Evolutionary conservation across 1,284 basidiomycete genomes (phyloP), one percentile per base, ranked within the genome.

Genomic region (Austropuccinia psidii): DNA sequence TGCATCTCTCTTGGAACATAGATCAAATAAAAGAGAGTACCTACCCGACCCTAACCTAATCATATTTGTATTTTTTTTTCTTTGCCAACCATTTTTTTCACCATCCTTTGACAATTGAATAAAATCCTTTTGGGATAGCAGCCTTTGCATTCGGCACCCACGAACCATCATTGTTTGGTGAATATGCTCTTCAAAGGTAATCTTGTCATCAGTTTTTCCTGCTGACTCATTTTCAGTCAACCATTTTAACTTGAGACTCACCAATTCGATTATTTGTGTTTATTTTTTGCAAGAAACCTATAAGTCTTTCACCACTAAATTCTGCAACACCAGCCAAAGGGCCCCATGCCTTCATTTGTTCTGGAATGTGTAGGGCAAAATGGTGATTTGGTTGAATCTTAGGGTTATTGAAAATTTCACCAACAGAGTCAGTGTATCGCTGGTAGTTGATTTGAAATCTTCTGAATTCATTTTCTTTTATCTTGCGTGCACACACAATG

Each of bases 231-330:
- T 19, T 19, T 15, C 33, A 60, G n/a, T 50, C 27, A 65, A 45
- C 41, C 41, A 45, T n/a, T 4, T 27, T 19, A 54, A 15, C 9
- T 27, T 13, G 9, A 8, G 7, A 72, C 68, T 52, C 35, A 72
- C 68, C 31, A 45, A 62, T 50, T 31, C 33, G 17, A n/a, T 62
- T 72, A 35, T 72, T 72, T 31, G 67, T 69, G 3, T 47, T 45
- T 8, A 69, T 60, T 45, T 69, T 69, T 33, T 69, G 67, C 21
- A 69, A 43, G 27, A 69, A 58, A n/a, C 67, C 67, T 27, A 69
- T 69, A 2, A 69, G 29, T 31, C 29, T 37, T 45, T 69, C 67
- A 8, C 67, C 67, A n/a, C 37, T 6, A 33, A 69, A 69, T 37
- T 69, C 55, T 4, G 67, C 35, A 4, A 60, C 67, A 4, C 54